Evolutionary conservation across 2,329 filamentous ascomycete genomes (phyloP).

Genomic region (Fusarium pilosicola): DNA sequence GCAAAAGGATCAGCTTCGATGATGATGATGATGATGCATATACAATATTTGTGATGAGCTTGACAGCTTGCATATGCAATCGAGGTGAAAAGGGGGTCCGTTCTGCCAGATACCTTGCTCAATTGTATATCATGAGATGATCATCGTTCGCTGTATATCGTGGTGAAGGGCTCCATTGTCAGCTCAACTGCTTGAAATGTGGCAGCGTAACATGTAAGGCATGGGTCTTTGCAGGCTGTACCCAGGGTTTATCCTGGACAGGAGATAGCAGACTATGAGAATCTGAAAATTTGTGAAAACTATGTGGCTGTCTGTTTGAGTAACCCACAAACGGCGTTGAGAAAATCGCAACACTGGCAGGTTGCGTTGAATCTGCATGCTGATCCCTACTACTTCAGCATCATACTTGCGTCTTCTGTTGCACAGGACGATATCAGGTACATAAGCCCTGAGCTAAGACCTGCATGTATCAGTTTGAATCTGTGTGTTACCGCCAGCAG

Average conservation of each 20-base stretch:
- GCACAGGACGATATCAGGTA: conserved; percentile 10
- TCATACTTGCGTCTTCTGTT: background rate
- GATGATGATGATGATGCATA: background rate
- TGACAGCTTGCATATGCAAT: conserved; percentile 15
- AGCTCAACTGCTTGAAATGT: conserved; percentile 18
- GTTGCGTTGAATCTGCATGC: background rate
- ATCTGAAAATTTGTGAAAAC: background rate
- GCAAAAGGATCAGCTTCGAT: conserved; percentile 1
- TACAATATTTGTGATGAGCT: background rate
- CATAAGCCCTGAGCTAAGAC: background rate
- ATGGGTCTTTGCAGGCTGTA: conserved; percentile 12
- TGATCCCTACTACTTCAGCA: background rate
- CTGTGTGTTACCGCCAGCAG: conserved; percentile 7
- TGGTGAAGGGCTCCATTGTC: conserved; percentile 18
- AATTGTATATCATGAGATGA: conserved; percentile 41
- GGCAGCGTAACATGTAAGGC: conserved; percentile 6
- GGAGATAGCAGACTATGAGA: background rate
- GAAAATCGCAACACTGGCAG: background rate
- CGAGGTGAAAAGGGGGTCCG: conserved; percentile 17
- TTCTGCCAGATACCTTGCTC: conserved; percentile 17
- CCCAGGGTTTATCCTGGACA: conserved; percentile 9
- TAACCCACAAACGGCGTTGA: conserved; percentile 10
- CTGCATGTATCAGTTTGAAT: conserved; percentile 6
- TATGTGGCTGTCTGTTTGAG: conserved; percentile 3
- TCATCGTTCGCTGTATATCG: conserved; percentile 40